phyloP scores from a whole-genome alignment of 1,284 basidiomycete species.

The Heterobasidion parviporum region DNA sequence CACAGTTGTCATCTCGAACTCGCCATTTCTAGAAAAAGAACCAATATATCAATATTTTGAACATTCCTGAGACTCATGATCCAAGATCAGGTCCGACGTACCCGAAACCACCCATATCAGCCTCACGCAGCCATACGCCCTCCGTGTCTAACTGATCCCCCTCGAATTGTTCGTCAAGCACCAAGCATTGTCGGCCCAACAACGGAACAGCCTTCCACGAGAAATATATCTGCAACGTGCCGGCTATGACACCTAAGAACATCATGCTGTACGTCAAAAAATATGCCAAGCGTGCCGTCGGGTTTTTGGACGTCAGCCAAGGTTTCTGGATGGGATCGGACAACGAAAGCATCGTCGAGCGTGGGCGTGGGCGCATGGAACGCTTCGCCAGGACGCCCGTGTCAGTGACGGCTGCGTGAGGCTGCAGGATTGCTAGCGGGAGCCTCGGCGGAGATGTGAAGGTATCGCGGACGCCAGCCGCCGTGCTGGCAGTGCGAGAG shows the following conservation, averaged over 20 bases:
- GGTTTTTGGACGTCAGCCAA: conserved; percentile 61
- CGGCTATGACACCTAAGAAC: conserved; percentile 43
- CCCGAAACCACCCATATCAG: conserved; percentile 85
- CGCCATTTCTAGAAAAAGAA: conserved; percentile 50
- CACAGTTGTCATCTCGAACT: conserved; percentile 84
- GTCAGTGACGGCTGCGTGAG: too few relatives aligned
- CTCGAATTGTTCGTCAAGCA: conserved; percentile 73
- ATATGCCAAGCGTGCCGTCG: conserved; percentile 53
- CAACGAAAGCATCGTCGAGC: conserved; percentile 14
- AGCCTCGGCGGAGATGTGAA: conserved; percentile 42
- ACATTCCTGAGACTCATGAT: too few relatives aligned
- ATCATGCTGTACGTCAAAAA: conserved; percentile 56
- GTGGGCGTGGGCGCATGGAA: conserved; percentile 11
- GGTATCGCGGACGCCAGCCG: conserved; percentile 29
- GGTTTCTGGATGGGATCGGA: conserved; percentile 58
- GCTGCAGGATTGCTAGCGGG: not conserved
- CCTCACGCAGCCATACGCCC: conserved; percentile 67
- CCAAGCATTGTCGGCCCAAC: conserved; percentile 48
- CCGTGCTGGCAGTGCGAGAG: not conserved
- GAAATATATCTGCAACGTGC: conserved; percentile 44
- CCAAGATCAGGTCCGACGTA: conserved; percentile 23
- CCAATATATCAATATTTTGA: not conserved
- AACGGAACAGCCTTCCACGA: conserved; percentile 39
- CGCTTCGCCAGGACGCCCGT: too few relatives aligned
- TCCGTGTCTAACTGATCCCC: conserved; percentile 54